A percentile compares a stretch with the other conserved stretches of the same genome.
phyloP scores from a whole-genome alignment of 164 flowering plant species.

The Stephania cephalantha region DNA sequence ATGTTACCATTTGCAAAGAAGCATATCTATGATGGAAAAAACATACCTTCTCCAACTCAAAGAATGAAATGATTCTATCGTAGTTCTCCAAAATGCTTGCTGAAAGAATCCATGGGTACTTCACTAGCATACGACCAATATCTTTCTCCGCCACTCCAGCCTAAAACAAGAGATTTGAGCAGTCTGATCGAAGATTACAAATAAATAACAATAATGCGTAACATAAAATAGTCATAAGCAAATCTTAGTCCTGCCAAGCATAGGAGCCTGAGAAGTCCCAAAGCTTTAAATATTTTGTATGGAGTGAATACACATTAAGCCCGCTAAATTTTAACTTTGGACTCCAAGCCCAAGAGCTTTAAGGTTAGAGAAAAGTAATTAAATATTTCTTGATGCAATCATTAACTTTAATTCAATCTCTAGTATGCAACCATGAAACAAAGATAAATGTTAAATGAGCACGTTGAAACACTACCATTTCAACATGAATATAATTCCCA shows the following conservation, averaged over 20 bases:
- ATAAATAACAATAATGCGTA: not conserved
- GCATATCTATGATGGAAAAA: not conserved
- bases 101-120: slow-evolving; percentile 92
- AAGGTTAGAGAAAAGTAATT: not conserved
- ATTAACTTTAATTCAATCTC: not conserved
- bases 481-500: too few relatives aligned
- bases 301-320: not conserved
- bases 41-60: slow-evolving; percentile 58
- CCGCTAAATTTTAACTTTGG: not conserved
- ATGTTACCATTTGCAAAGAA: not conserved
- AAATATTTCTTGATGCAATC: not conserved
- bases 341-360: not conserved
- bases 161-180: slow-evolving; percentile 26
- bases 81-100: slow-evolving; percentile 59
- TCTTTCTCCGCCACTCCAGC: slow-evolving; percentile 38
- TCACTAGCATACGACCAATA: slow-evolving; percentile 54
- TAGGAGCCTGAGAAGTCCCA: not conserved
- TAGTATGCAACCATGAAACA: not conserved
- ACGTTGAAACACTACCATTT: not conserved
- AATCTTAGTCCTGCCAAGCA: not conserved
- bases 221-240: not conserved
- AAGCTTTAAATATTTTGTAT: not conserved
- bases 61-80: slow-evolving; percentile 41
- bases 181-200: not conserved
- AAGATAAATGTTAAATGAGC: not conserved